Evolutionary conservation across 192 early-diverging fungal genomes (phyloP).

Genomic region (Backusella australiensis): DNA sequence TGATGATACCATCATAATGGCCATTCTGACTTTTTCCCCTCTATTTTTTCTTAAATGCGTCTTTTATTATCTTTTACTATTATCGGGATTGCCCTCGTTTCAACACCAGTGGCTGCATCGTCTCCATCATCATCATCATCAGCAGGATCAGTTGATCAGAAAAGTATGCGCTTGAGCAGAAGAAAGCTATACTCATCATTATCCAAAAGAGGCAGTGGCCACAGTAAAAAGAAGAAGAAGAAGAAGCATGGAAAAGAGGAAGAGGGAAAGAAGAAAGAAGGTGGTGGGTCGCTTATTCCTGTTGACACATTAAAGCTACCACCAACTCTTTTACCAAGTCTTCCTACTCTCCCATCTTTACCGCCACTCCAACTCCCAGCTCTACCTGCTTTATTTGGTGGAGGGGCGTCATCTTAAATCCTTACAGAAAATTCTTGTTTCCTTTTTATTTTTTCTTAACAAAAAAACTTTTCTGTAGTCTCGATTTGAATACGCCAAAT

Average conservation of each 20-base stretch:
- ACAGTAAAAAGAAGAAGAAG: neutral
- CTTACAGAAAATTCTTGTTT: neutral
- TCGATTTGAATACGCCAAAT: neutral
- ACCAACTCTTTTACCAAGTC: neutral
- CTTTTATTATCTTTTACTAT: neutral
- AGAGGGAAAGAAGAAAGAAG: neutral
- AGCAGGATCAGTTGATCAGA: neutral
- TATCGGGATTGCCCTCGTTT: neutral
- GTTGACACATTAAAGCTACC: neutral
- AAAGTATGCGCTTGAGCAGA: neutral
- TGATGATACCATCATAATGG: neutral
- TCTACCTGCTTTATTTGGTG: neutral
- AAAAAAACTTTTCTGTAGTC: neutral
- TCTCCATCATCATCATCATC: neutral
- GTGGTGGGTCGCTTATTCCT: neutral
- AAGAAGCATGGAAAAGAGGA: neutral
- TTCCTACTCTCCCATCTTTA: neutral
- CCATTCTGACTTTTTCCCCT: neutral
- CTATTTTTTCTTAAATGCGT: neutral
- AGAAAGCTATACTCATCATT: neutral
- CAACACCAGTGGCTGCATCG: neutral
- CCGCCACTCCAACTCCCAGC: neutral
- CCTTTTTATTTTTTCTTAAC: neutral
- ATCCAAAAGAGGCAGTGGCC: neutral
- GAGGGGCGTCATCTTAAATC: neutral